Evolutionary conservation across 768 basidiomycete species (phyloP).

Genomic region (Cystobasidium onofrii): DNA sequence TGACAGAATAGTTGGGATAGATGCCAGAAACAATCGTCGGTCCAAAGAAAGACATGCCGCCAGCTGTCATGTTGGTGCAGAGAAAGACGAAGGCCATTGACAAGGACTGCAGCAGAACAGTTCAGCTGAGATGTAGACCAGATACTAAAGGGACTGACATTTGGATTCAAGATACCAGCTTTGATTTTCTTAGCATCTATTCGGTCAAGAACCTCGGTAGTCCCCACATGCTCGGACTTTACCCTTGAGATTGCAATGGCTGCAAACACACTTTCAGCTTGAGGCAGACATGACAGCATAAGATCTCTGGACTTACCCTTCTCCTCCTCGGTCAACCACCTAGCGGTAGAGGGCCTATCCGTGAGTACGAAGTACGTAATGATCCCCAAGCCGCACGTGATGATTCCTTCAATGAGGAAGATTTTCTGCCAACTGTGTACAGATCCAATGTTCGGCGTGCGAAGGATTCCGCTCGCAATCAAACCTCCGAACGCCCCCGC

Average conservation of each 20-base stretch:
- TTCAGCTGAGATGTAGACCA: neutral
- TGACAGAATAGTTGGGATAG: slow-evolving; percentile 34
- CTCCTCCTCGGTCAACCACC: slow-evolving; percentile 20
- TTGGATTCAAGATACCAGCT: slow-evolving; percentile 2
- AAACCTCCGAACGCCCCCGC: slow-evolving; percentile 17
- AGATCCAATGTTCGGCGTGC: neutral
- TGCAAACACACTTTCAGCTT: neutral
- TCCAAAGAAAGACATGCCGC: slow-evolving; percentile 15
- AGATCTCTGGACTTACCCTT: neutral
- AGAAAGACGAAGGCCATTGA: slow-evolving; percentile 39
- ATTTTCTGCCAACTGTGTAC: slow-evolving; percentile 24
- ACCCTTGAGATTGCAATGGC: slow-evolving; percentile 3
- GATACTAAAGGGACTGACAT: neutral
- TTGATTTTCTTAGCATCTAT: slow-evolving; percentile 30
- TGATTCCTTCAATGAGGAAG: slow-evolving; percentile 28
- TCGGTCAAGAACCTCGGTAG: slow-evolving; percentile 2
- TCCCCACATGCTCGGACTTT: neutral
- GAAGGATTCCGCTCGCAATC: slow-evolving; percentile 22
- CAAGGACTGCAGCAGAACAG: slow-evolving; percentile 32
- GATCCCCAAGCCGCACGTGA: slow-evolving; percentile 9
- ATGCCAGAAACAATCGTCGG: slow-evolving; percentile 41
- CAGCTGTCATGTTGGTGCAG: slow-evolving; percentile 40
- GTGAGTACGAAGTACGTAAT: slow-evolving; percentile 10
- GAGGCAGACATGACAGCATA: neutral
- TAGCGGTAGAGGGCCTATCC: neutral